Base-by-base conservation (phyloP, 2,329 filamentous ascomycete species). In the Scortechinia acanthostroma region DNA sequence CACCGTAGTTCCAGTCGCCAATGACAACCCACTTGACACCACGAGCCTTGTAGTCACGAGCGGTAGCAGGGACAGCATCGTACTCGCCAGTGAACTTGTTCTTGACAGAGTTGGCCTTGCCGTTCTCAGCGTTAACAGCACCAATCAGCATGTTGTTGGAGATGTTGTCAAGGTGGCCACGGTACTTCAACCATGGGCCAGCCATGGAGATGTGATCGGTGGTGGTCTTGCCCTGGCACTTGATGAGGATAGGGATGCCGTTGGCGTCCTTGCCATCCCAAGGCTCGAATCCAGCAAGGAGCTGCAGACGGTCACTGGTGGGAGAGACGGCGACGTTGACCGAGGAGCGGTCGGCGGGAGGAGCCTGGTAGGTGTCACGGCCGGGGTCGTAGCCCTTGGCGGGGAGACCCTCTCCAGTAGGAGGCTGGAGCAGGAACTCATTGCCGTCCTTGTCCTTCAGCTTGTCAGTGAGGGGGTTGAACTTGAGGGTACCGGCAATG, bases 141-240 rank as follows among this genome's bases (percentile, higher is more conserved):
- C 83, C 83, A 55, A 87, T 87, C 58, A 88, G 68, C 79, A 87
- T 86, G 73, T 88, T 88, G 73, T 88, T 87, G 55, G 83, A 87
- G 69, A 88, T 87, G 72, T 88, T 88, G 73, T 87, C 83, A 55
- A 88, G 73, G 64, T 88, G 83, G 50, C 83, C 83, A 70, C 83
- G 80, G 73, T 87, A 88, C 70, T 86, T 86, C 63, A 88, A 71
- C 83, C 83, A 88, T 51, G 83, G 83, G 50, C 83, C 83, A 53
- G 83, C 83, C 80, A 86, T 85, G 50, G 83, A 88, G 66, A 88
- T 88, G 69, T 87, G 83, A 61, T 88, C 83, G 50, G 84, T 88
- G 52, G 83, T 88, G 51, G 83, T 87, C 74, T 88, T 88, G 59
- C 85, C 84, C 63, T 85, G 66, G 52, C 77, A 73, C 74, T 89